Conservation (phyloP, 169 alveolate genomes). For the Blepharisma undulans region DNA sequence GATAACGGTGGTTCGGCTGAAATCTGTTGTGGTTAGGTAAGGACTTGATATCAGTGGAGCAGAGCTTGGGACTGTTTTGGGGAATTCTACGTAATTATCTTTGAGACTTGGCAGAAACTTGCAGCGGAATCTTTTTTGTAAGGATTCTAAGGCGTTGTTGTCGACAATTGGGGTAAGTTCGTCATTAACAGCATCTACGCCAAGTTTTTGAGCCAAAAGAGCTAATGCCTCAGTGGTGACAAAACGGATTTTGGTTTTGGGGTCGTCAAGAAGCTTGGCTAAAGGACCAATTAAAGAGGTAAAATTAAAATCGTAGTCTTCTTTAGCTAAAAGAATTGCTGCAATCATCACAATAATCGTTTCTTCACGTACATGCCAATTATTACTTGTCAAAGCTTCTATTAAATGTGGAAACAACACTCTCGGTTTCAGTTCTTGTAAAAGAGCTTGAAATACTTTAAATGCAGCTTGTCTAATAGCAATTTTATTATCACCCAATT, state of each 20-base stretch:
- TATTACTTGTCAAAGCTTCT: not conserved
- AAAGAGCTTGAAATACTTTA: constrained; percentile 5
- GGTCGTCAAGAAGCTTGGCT: constrained; percentile 32
- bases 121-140: not conserved
- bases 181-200: not conserved
- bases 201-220: not conserved
- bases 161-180: constrained; percentile 18
- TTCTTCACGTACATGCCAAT: constrained; percentile 40
- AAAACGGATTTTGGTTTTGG: constrained; percentile 5
- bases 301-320: not conserved
- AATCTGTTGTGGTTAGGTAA: not conserved
- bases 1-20: not conserved
- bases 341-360: constrained; percentile 21
- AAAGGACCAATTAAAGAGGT: not conserved
- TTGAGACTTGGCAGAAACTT: constrained; percentile 15
- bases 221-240: constrained; percentile 37
- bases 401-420: constrained; percentile 2
- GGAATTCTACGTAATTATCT: constrained; percentile 27
- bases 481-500: constrained; percentile 37
- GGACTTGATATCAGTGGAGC: constrained; percentile 31
- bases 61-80: constrained; percentile 11
- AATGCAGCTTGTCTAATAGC: constrained; percentile 31
- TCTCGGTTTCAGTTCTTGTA: not conserved
- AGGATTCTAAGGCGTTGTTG: not conserved
- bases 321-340: not conserved